Conservation (phyloP, 2,329 filamentous ascomycete species). For the Didymella lethalis region DNA sequence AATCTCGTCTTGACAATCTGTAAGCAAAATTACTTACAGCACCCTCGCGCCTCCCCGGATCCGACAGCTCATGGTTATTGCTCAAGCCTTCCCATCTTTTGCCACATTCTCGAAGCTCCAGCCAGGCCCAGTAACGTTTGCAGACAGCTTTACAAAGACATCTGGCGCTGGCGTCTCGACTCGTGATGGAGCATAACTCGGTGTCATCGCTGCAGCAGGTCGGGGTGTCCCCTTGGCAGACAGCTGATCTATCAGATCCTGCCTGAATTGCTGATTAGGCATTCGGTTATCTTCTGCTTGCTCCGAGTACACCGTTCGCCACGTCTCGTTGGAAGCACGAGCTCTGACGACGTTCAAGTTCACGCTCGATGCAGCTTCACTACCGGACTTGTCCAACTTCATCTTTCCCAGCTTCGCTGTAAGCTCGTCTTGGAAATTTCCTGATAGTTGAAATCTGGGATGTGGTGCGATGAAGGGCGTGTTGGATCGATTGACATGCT, state of each 20-base stretch:
- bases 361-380: neutral
- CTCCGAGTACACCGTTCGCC: neutral
- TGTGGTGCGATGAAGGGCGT: neutral
- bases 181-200: too few species aligned
- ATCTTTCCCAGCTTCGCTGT: neutral
- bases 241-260: neutral
- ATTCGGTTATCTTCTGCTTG: neutral
- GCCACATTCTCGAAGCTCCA: too few species aligned
- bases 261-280: conserved; percentile 1
- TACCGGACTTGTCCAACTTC: neutral
- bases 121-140: too few species aligned
- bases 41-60: too few species aligned
- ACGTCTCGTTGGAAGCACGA: conserved; percentile 6
- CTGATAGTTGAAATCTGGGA: neutral
- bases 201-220: too few species aligned
- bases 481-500: too few species aligned
- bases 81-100: too few species aligned
- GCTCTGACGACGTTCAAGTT: neutral
- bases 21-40: too few species aligned
- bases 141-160: too few species aligned
- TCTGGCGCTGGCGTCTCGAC: too few species aligned
- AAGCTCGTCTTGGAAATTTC: conserved; percentile 4
- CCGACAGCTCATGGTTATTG: too few species aligned
- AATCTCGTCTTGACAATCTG: too few species aligned
- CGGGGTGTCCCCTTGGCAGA: neutral